Evolutionary conservation across 192 early-diverging fungal genomes (phyloP).

Genomic region (Mortierella claussenii): DNA sequence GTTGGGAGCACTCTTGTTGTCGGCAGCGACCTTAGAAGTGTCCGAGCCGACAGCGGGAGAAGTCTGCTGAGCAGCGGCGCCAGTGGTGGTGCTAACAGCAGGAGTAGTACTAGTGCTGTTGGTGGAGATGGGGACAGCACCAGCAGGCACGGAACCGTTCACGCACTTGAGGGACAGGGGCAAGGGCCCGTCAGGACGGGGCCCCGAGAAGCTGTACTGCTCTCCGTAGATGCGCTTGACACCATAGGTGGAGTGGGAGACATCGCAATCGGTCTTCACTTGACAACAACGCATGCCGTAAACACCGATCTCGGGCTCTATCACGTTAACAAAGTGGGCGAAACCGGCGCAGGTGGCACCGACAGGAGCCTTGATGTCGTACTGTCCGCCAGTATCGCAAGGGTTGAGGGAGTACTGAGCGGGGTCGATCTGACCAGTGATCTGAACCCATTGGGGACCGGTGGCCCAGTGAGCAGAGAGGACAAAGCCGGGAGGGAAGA

Average conservation of each 20-base stretch:
- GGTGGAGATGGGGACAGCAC: not conserved
- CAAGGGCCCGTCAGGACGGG: constrained; percentile 39
- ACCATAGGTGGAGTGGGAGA: constrained; percentile 26
- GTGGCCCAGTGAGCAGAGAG: constrained; percentile 56
- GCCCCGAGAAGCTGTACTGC: constrained; percentile 32
- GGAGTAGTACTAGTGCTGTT: not conserved
- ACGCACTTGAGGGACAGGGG: constrained; percentile 45
- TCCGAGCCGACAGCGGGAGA: not conserved
- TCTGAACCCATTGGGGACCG: constrained; percentile 59
- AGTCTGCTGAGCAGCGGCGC: constrained; percentile 1
- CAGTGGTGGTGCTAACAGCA: not conserved
- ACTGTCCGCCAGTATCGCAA: constrained; percentile 47
- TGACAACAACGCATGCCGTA: constrained; percentile 63
- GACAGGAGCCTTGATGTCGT: constrained; percentile 49
- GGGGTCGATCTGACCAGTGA: constrained; percentile 58
- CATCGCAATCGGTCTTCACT: constrained; percentile 27
- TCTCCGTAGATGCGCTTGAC: constrained; percentile 37
- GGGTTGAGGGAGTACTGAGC: constrained; percentile 33
- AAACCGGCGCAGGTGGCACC: constrained; percentile 55
- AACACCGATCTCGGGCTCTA: constrained; percentile 52
- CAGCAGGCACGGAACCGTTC: constrained; percentile 33
- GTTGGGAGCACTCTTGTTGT: constrained; percentile 15
- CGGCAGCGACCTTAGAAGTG: not conserved
- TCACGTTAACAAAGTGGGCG: constrained; percentile 56
- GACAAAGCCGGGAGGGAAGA: constrained; percentile 59